A percentile compares a stretch with the other conserved stretches of the same genome.
Evolutionary conservation across 73 alveolate genomes (phyloP).

Genomic region (Uronychia binucleata): DNA sequence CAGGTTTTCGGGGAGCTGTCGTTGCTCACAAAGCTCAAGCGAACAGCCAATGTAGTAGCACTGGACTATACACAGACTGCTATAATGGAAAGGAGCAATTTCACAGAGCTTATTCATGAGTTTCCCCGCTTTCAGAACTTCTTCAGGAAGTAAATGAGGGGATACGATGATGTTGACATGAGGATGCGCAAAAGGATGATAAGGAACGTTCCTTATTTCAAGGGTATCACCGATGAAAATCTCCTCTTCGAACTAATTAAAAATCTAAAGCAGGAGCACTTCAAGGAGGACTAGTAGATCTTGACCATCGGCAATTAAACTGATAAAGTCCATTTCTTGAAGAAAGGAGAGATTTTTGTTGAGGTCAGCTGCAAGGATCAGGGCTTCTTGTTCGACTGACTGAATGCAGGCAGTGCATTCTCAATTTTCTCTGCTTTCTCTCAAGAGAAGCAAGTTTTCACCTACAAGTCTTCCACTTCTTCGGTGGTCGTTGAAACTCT

Average conservation of each 20-base stretch:
- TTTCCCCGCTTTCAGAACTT: constrained; percentile 12
- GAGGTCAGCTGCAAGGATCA: constrained; percentile 12
- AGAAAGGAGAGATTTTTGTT: constrained; percentile 41
- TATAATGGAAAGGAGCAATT: neutral
- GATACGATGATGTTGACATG: constrained; percentile 25
- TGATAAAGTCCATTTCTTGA: constrained; percentile 21
- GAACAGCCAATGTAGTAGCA: constrained; percentile 36
- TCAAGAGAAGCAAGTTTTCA: constrained; percentile 27
- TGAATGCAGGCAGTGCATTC: constrained; percentile 47
- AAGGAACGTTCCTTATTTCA: constrained; percentile 34
- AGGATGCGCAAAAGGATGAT: constrained; percentile 27
- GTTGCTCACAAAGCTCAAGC: constrained; percentile 23
- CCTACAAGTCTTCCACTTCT: constrained; percentile 33
- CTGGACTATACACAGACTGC: constrained; percentile 15
- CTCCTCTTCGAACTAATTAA: constrained; percentile 16
- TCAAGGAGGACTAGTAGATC: constrained; percentile 16
- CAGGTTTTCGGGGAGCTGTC: constrained; percentile 34
- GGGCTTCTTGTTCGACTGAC: constrained; percentile 12
- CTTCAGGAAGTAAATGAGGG: constrained; percentile 9
- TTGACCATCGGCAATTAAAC: constrained; percentile 31
- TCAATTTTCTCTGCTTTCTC: constrained; percentile 32
- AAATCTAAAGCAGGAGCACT: constrained; percentile 19
- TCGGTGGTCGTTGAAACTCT: no score
- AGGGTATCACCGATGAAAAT: neutral
- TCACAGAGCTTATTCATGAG: neutral